Conservation (phyloP, 352 stramenopile genomes). For the Phytopythium cucurbitacearum region DNA sequence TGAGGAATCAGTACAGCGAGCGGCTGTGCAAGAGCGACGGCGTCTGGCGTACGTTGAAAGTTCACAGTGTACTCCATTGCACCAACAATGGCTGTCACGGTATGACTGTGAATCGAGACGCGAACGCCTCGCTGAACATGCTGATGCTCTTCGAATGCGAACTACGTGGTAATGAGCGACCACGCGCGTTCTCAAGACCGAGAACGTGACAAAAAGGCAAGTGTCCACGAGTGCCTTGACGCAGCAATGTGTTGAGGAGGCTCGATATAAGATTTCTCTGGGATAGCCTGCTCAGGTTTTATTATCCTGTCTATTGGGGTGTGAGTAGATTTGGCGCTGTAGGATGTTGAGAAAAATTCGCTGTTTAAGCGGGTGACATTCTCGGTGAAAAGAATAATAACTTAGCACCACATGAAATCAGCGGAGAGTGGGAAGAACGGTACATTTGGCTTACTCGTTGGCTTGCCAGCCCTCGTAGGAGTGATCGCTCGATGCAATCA, state of each 20-base stretch:
- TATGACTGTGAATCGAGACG: conserved; percentile 4
- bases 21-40: background rate
- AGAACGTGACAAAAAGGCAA: background rate
- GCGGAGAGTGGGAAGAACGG: too few species aligned
- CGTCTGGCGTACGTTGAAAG: background rate
- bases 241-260: background rate
- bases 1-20: background rate
- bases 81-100: background rate
- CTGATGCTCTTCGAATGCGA: background rate
- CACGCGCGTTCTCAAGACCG: background rate
- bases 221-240: background rate
- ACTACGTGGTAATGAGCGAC: background rate
- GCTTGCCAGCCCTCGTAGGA: too few species aligned
- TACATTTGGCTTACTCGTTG: too few species aligned
- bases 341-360: too few species aligned
- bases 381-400: too few species aligned
- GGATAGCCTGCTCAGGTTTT: too few species aligned
- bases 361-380: too few species aligned
- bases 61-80: conserved; percentile 4
- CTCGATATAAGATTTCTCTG: too few species aligned
- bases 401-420: too few species aligned
- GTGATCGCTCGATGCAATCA: too few species aligned
- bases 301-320: too few species aligned
- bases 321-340: too few species aligned
- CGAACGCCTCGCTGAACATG: conserved; percentile 1